Base-by-base conservation (phyloP, 2,329 filamentous ascomycete genomes). In the Fulvia fulva region DNA sequence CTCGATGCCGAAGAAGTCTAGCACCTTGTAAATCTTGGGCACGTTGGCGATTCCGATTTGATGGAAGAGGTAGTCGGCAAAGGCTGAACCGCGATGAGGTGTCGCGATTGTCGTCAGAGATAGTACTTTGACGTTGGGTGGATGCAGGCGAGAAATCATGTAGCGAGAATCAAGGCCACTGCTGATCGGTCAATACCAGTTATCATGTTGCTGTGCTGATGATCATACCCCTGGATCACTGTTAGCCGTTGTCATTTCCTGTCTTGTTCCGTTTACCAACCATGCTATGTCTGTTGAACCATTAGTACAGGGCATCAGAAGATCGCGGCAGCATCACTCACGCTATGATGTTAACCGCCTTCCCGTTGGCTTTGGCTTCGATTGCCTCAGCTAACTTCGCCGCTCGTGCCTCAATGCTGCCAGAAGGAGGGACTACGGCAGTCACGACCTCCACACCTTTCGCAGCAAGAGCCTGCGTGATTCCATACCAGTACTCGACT, bases 71-170 rank as follows among this genome's bases (percentile, higher is more conserved):
- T 83, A 83, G 69, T 87, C 84, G 44, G 84, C 84, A 61, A 86
- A 83, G 5, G 83, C 78, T 25, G 82, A 85, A 3, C 83, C 83
- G 72, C 80, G 73, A 73, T 87, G 84, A 0, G 84, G 84, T 14
- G 81, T 83, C 2, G 84, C 83, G 57, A 87, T 80, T 0, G 84
- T 87, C 0, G 84, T 87, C 63, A 87, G 70, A 0, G 83, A 86
- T 37, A 91, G 80, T 59, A 96, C 89, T 70, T 90, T 90, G 63
- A 96, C 90, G 52, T 86, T 83, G 2, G 76, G 74, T 9, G 83
- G 83, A 51, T 78, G 77, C 22, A 87, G 72, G 44, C 74, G 77
- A 59, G 81, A 85, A 64, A 87, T 84, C 82, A 87, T 85, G 65
- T 85, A 85, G 58, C 84, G 77, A 30, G 84, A 79, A 68, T 87